Percentiles rank a stretch among this genome's conserved stretches.
These are phyloP conservation scores for Aspergillus ellipticus DNA, from an alignment of 495 filamentous ascomycete genomes.

Conservation along the genomic window DNA sequence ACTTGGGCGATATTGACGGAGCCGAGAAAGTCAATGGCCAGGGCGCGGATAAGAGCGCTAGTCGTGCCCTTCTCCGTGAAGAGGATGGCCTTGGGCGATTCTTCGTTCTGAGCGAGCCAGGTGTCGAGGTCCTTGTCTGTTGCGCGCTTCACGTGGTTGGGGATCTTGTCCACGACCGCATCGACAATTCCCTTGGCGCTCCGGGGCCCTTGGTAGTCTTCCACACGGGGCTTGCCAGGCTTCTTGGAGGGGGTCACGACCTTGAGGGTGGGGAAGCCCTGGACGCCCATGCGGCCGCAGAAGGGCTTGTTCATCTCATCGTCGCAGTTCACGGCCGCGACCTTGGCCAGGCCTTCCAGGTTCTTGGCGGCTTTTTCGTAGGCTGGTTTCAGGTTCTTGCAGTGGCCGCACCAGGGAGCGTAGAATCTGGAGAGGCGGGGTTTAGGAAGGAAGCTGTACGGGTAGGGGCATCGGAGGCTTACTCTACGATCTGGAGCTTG, in stretches of 20 bases:
- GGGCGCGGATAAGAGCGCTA: conserved; percentile 71
- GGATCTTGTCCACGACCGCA: conserved; percentile 79
- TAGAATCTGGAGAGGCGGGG: conserved; percentile 67
- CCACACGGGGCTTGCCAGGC: conserved; percentile 74
- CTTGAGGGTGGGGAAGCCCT: conserved; percentile 97
- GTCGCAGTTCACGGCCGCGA: conserved; percentile 93
- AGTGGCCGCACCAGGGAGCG: conserved; percentile 95
- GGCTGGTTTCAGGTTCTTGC: conserved; percentile 88
- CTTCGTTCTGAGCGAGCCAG: conserved; percentile 70
- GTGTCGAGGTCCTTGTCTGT: conserved; percentile 74
- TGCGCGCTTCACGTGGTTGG: conserved; percentile 81
- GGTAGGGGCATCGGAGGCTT: conserved; percentile 32
- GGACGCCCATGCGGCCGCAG: conserved; percentile 82
- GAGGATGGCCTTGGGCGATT: conserved; percentile 79
- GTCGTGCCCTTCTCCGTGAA: conserved; percentile 94
- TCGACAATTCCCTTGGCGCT: conserved; percentile 84
- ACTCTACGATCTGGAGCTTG: conserved; percentile 61
- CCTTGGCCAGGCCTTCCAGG: conserved; percentile 85
- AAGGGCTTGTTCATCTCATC: conserved; percentile 89
- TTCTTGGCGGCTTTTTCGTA: conserved; percentile 92
- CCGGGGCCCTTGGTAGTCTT: conserved; percentile 87
- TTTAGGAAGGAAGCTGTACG: conserved; percentile 8
- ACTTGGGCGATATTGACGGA: conserved; percentile 80
- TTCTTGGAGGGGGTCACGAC: conserved; percentile 84
- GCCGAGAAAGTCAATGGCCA: conserved; percentile 91